Evolutionary conservation across 2,329 filamentous ascomycete genomes (phyloP).

Genomic region (Hymenotorrendiella dingleyae): DNA sequence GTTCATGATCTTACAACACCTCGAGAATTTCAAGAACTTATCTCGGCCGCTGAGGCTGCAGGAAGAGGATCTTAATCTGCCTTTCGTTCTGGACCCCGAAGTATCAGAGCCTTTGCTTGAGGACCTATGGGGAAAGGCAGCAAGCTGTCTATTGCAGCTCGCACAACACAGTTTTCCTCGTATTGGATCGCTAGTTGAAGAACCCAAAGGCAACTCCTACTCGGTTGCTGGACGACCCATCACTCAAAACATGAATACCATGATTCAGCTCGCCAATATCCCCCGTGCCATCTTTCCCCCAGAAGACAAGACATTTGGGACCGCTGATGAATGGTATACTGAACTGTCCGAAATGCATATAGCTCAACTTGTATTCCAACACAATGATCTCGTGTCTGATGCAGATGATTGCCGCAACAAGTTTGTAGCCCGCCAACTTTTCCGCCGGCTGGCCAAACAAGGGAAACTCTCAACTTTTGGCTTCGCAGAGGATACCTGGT

Average conservation of each 20-base stretch:
- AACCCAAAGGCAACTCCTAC: not conserved
- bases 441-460: conserved; percentile 22
- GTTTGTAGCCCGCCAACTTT: conserved; percentile 4
- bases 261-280: conserved; percentile 2
- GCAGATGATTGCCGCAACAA: conserved; percentile 1
- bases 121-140: not conserved
- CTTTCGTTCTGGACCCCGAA: conserved; percentile 28
- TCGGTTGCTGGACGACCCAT: conserved; percentile 7
- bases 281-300: not conserved
- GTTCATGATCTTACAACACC: conserved; percentile 13
- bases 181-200: not conserved
- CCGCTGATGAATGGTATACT: conserved; percentile 1
- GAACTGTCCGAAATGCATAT: conserved; percentile 2
- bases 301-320: not conserved
- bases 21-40: conserved; percentile 30
- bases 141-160: not conserved
- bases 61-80: conserved; percentile 25
- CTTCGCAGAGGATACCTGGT: conserved; percentile 25
- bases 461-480: conserved; percentile 8
- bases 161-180: not conserved
- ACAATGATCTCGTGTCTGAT: not conserved
- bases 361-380: conserved; percentile 1
- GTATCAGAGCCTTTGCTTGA: conserved; percentile 3
- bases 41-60: conserved; percentile 25
- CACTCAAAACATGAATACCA: not conserved